Evolutionary conservation across 371 early-diverging fungal species (phyloP), one percentile per base, ranked within the genome.

Genomic region (Blakeslea trispora): DNA sequence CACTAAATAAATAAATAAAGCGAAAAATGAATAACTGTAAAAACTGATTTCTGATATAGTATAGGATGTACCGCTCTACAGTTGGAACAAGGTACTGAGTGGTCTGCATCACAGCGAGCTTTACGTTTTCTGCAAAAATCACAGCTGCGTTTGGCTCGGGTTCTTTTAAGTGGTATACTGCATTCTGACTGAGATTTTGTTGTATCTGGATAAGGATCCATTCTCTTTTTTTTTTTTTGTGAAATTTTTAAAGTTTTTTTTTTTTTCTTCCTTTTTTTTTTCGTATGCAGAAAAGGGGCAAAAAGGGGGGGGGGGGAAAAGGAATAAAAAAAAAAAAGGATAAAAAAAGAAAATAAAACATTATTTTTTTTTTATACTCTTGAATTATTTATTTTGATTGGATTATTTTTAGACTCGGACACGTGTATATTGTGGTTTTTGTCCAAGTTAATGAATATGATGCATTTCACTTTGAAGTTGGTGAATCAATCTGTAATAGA

Each of bases 41-140:
- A 32, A 44, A 19, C n/a, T n/a, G n/a, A n/a, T n/a, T n/a, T n/a
- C n/a, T n/a, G n/a, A 19, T n/a, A 44, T 32, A 9, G 34, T 23
- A 37, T 35, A 31, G 11, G 34, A 18, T 66, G 56, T 75, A 75
- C 79, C 21, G 79, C 75, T 71, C 61, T 59, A 53, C 80, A 80
- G 48, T 80, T 80, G 5, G 77, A 71, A 53, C 80, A 80, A 39
- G 80, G 80, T 21, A 59, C 59, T 18, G 72, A 61, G n/a, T 61
- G 57, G 57, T 80, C 80, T 42, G 80, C 80, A 58, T 80, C 75
- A 55, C 80, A 80, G 8, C 73, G 64, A 41, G 77, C 70, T 53
- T 80, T 80, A 10, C 77, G 67, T 53, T 77, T 74, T 42, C 80
- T 55, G 51, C 80, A 80, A 57, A 76, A 76, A 53, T 80, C 80